Evolutionary conservation across 176 grass and related monocot genomes (phyloP).

Genomic region (Eleusine indica): DNA sequence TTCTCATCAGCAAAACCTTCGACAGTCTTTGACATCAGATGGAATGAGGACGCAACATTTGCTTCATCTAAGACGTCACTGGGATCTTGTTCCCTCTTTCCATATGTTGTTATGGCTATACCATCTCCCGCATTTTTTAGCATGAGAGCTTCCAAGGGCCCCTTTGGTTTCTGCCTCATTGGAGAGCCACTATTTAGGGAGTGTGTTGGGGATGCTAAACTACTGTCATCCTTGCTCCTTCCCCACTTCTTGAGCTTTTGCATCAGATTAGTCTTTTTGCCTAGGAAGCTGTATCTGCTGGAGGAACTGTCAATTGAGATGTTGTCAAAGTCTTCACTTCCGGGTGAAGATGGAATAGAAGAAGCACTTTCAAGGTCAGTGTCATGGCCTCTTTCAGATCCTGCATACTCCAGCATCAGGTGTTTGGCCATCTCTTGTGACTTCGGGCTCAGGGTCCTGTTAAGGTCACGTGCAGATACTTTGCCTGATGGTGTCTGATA

Average conservation of each 20-base stretch:
- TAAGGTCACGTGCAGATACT: conserved; percentile 78
- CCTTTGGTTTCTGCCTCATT: conserved; percentile 56
- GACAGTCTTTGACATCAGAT: conserved; percentile 74
- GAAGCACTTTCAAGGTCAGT: conserved; percentile 86
- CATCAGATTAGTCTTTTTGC: conserved; percentile 75
- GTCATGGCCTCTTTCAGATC: conserved; percentile 85
- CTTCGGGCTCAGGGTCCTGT: conserved; percentile 80
- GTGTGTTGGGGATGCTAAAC: conserved; percentile 52
- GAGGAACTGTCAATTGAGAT: conserved; percentile 79
- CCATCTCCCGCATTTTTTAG: conserved; percentile 88
- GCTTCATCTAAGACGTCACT: conserved; percentile 50
- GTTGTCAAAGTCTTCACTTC: conserved; percentile 93
- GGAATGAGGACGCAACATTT: conserved; percentile 71
- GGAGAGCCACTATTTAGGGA: conserved; percentile 56
- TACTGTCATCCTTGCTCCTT: conserved; percentile 70
- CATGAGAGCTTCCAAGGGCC: conserved; percentile 84
- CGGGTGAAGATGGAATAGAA: conserved; percentile 69
- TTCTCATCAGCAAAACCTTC: conserved; percentile 86
- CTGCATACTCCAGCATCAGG: conserved; percentile 87
- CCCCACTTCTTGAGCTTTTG: conserved; percentile 94
- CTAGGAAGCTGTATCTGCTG: conserved; percentile 77
- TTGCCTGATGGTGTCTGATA: conserved; percentile 72
- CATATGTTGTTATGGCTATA: conserved; percentile 81
- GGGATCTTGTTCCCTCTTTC: conserved; percentile 69
- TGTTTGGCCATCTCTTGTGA: conserved; percentile 84